Evolutionary conservation across 2,329 filamentous ascomycete species (phyloP), one percentile per base, ranked within the genome.

Genomic region (Exophiala sp.): DNA sequence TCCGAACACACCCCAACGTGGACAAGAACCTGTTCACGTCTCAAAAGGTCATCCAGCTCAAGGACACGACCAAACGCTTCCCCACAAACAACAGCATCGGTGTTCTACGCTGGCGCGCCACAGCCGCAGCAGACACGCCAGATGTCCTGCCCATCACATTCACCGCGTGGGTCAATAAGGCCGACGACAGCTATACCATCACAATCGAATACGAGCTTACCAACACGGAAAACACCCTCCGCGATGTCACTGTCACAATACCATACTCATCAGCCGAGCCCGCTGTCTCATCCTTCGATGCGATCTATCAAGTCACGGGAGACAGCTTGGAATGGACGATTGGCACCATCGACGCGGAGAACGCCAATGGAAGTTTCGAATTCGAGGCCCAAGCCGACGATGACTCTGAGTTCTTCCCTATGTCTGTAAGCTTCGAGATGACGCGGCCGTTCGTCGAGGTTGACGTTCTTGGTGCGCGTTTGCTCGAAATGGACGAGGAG

Each of bases 371-470:
- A 14, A 87, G 88, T 43, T 97, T 99, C 66, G 94, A 99, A 71
- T 97, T 99, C 63, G 94, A 97, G 72, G 90, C 91, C 1, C 85
- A 89, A 69, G 89, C 89, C 9, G 83, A 85, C 51, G 89, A 91
- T 62, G 94, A 97, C 69, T 86, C 89, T 52, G 91, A 96, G 65
- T 97, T 97, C 77, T 99, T 99, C 84, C 94, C 94, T 1, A 97
- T 99, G 91, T 87, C 83, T 50, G 85, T 97, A 57, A 82, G 85
- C 50, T 99, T 99, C 74, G 86, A 83, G 60, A 96, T 95, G 80
- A 81, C 84, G 39, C 83, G 81, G 54, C 92, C 94, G 24, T 96
- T 89, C 71, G 82, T 97, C 47, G 90, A 96, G 65, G 89, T 99
- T 60, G 91, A 96, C 75, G 92, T 97, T 44, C 66, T 65, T 24